phyloP scores from a whole-genome alignment of 2,329 filamentous ascomycete genomes.

The Elsinoe perseae region DNA sequence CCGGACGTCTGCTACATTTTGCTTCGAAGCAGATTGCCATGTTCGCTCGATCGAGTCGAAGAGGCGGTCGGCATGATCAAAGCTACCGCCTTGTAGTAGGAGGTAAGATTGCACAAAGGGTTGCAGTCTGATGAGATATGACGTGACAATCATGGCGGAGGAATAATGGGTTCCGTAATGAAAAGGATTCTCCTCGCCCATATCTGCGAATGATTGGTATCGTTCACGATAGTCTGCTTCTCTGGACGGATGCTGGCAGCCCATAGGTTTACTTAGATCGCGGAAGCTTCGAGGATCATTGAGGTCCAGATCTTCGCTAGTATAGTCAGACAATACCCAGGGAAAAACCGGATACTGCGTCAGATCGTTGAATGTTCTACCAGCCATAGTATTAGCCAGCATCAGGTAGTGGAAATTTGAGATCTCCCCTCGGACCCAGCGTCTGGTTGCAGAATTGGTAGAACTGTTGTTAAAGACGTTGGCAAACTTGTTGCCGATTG shows the following conservation, averaged over 20 bases:
- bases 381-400: conserved; percentile 96
- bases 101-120: conserved; percentile 96
- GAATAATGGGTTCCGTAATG: conserved; percentile 99
- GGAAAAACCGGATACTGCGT: conserved; percentile 98
- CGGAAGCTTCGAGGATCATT: conserved; percentile 77
- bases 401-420: conserved; percentile 99
- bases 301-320: conserved; percentile 83
- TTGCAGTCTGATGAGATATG: conserved; percentile 87
- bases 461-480: conserved; percentile 81
- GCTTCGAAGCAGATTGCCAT: conserved; percentile 81
- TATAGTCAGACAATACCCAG: conserved; percentile 94
- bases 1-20: conserved; percentile 88
- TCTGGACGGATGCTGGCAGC: conserved; percentile 70
- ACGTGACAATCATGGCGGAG: conserved; percentile 97
- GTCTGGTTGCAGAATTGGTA: conserved; percentile 75
- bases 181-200: conserved; percentile 75
- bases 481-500: conserved; percentile 79
- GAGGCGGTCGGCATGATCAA: conserved; percentile 89
- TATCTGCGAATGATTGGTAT: conserved; percentile 82
- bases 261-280: conserved; percentile 93
- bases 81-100: conserved; percentile 86
- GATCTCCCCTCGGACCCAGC: conserved; percentile 89
- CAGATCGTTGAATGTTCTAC: conserved; percentile 92
- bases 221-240: conserved; percentile 74
- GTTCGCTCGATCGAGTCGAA: conserved; percentile 90